Conservation (phyloP, 2,329 filamentous ascomycete genomes). For the Exserohilum rostratum region DNA sequence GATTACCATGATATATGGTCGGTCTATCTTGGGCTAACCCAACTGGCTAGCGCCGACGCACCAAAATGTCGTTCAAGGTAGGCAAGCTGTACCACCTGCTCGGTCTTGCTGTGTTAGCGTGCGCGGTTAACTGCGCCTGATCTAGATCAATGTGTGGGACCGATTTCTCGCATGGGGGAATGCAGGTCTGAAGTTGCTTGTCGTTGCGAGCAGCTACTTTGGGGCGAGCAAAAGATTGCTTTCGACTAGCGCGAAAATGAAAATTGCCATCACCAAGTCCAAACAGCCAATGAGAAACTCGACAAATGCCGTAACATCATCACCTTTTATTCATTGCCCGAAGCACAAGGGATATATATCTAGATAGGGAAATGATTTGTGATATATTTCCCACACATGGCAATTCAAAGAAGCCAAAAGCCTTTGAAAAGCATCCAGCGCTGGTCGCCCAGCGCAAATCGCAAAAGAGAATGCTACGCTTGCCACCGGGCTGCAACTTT, state of each 20-base stretch:
- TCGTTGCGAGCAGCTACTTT: background rate
- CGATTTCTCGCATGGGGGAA: background rate
- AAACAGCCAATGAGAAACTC: conserved; percentile 24
- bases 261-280: conserved; percentile 29
- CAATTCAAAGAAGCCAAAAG: conserved; percentile 48
- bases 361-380: conserved; percentile 43
- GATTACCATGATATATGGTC: conserved; percentile 5
- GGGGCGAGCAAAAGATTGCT: conserved; percentile 15
- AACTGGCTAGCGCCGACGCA: background rate
- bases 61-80: background rate
- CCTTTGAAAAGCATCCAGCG: conserved; percentile 46
- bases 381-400: conserved; percentile 45
- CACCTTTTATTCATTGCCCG: conserved; percentile 47
- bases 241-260: conserved; percentile 32
- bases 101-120: background rate
- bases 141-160: background rate
- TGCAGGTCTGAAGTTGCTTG: background rate
- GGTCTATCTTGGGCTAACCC: background rate
- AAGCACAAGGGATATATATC: conserved; percentile 45
- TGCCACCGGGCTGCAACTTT: conserved; percentile 36
- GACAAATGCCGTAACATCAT: conserved; percentile 40
- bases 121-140: background rate
- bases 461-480: conserved; percentile 41
- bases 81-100: background rate
- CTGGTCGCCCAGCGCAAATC: conserved; percentile 40